A percentile compares a stretch with the other conserved stretches of the same genome.
phyloP scores from a whole-genome alignment of 164 flowering plant species.

The Berberis vulgaris region DNA sequence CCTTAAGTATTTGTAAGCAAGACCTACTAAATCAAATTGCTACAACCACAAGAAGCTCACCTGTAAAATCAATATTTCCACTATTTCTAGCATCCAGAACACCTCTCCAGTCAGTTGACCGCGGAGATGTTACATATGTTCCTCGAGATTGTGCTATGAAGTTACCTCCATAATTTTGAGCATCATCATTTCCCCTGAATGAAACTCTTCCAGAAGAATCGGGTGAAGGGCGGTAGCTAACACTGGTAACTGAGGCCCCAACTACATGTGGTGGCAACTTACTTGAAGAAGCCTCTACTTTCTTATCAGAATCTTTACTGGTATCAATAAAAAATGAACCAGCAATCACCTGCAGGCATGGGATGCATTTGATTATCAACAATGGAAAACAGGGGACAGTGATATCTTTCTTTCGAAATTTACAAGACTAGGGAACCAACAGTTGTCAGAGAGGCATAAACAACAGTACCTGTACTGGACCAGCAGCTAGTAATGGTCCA shows the following conservation, averaged over 20 bases:
- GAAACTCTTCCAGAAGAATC: constrained; percentile 38
- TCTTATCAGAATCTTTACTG: constrained; percentile 38
- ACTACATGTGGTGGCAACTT: constrained; percentile 33
- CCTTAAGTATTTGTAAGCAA: neutral
- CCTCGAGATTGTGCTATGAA: constrained; percentile 44
- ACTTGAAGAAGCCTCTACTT: constrained; percentile 29
- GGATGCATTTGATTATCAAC: neutral
- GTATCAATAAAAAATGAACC: constrained; percentile 44
- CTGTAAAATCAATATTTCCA: neutral
- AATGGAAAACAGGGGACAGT: neutral
- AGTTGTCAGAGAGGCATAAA: neutral
- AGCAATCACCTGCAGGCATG: constrained; percentile 42
- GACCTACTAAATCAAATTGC: neutral
- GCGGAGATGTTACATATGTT: constrained; percentile 28
- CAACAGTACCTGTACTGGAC: constrained; percentile 74
- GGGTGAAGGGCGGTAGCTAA: constrained; percentile 36
- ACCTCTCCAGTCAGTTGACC: constrained; percentile 41
- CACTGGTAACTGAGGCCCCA: constrained; percentile 28
- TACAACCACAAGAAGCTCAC: neutral
- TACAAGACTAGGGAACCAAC: no score
- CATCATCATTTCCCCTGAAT: constrained; percentile 32
- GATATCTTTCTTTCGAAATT: neutral
- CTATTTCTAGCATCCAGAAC: constrained; percentile 31
- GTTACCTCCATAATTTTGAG: constrained; percentile 34
- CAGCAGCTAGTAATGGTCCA: constrained; percentile 73